Percentiles rank a stretch among this genome's conserved stretches.
phyloP scores from a whole-genome alignment of 306 rosid species.

The Styphnolobium japonicum region DNA sequence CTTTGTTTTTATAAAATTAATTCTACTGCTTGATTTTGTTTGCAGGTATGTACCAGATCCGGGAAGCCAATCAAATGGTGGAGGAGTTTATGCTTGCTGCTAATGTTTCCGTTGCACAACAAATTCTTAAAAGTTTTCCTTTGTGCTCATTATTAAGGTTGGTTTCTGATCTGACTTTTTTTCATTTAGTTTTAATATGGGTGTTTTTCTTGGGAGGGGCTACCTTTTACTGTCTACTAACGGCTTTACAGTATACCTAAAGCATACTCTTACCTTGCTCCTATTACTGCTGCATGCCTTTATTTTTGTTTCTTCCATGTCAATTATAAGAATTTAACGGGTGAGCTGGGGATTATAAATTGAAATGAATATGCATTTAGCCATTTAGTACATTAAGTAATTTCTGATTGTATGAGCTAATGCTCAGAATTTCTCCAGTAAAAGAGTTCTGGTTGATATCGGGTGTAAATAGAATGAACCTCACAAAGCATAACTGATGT shows the following conservation, averaged over 20 bases:
- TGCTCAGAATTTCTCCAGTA: not conserved
- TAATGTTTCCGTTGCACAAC: conserved; percentile 87
- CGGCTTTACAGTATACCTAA: not conserved
- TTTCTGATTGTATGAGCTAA: not conserved
- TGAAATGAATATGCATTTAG: not conserved
- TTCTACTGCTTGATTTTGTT: conserved; percentile 21
- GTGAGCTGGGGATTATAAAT: not conserved
- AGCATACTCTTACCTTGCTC: not conserved
- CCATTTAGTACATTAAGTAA: not conserved
- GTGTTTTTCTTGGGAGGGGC: not conserved
- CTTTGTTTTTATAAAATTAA: not conserved
- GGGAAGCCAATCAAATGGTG: conserved; percentile 99
- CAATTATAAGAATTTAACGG: not conserved
- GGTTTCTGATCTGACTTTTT: conserved; percentile 14
- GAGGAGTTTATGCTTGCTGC: conserved; percentile 99
- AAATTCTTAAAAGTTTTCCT: conserved; percentile 77
- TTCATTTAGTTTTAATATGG: not conserved
- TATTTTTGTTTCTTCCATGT: not conserved
- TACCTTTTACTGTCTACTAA: not conserved
- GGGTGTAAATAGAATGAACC: not conserved
- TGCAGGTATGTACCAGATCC: conserved; percentile 95
- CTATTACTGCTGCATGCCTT: not conserved
- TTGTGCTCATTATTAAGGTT: conserved; percentile 80
- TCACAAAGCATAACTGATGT: not conserved
- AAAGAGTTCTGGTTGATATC: not conserved